These are phyloP conservation scores for Nigrospora osmanthi DNA, from an alignment of 2,329 filamentous ascomycete genomes.

Conservation along the genomic window DNA sequence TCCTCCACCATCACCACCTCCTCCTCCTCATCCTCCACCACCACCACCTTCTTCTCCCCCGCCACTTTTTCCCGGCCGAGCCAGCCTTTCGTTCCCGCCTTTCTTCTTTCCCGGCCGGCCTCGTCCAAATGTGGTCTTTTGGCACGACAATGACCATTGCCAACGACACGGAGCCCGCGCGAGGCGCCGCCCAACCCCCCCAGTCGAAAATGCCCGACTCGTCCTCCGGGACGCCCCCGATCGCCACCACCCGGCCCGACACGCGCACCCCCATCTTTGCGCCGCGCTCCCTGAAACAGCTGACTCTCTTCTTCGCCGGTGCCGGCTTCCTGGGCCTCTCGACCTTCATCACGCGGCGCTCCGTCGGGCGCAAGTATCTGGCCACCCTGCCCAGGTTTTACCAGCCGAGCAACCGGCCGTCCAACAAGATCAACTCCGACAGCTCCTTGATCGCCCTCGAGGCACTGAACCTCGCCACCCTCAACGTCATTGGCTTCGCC, in stretches of 20 bases:
- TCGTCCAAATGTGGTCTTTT: constrained; percentile 21
- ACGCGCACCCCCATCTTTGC: constrained; percentile 24
- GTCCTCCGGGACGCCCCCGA: neutral
- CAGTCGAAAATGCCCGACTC: neutral
- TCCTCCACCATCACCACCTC: too few species aligned
- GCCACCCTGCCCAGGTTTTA: constrained; percentile 65
- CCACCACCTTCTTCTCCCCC: too few species aligned
- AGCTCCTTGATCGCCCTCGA: constrained; percentile 69
- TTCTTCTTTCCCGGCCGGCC: too few species aligned
- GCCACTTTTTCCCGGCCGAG: too few species aligned
- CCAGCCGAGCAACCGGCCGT: constrained; percentile 45
- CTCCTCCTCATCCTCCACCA: too few species aligned
- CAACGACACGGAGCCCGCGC: constrained; percentile 15
- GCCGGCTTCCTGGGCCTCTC: constrained; percentile 69
- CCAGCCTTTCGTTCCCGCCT: too few species aligned
- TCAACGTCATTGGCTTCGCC: constrained; percentile 72
- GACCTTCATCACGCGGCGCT: constrained; percentile 61
- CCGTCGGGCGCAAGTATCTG: constrained; percentile 55
- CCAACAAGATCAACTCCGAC: constrained; percentile 42
- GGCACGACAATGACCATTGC: constrained; percentile 25
- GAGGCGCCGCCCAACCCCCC: constrained; percentile 8
- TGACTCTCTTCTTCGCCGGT: constrained; percentile 67
- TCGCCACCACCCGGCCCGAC: constrained; percentile 6
- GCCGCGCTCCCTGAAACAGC: constrained; percentile 49
- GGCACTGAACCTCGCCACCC: constrained; percentile 76